Evolutionary conservation across 768 basidiomycete species (phyloP).

Genomic region (Boletellus ananiceps): DNA sequence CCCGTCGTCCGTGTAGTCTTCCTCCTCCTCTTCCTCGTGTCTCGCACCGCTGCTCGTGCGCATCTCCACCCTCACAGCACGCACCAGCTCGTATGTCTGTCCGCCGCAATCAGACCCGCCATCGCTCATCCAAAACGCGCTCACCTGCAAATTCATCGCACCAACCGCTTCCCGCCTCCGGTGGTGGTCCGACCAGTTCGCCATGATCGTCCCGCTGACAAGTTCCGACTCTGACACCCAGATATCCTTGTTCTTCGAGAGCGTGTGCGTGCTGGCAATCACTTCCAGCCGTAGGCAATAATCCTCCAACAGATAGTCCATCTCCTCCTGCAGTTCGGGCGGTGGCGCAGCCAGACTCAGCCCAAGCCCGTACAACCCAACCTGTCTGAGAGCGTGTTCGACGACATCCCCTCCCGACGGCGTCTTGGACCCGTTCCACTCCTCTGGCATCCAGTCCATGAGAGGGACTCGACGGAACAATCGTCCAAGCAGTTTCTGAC

Average conservation of each 20-base stretch:
- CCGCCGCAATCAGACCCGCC: constrained; percentile 2
- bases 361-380: constrained; percentile 31
- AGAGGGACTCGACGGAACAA: constrained; percentile 44
- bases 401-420: constrained; percentile 29
- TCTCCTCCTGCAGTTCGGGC: constrained; percentile 33
- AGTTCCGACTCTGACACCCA: constrained; percentile 40
- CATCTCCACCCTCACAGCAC: constrained; percentile 34
- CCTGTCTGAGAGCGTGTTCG: constrained; percentile 19
- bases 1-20: constrained; percentile 17
- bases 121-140: constrained; percentile 3
- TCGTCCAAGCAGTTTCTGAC: constrained; percentile 39
- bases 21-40: constrained; percentile 23
- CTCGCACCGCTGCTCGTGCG: constrained; percentile 8
- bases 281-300: constrained; percentile 32
- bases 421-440: constrained; percentile 12
- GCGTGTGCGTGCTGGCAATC: constrained; percentile 36
- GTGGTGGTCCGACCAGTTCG: constrained; percentile 40
- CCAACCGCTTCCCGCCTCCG: constrained; percentile 36
- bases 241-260: constrained; percentile 34
- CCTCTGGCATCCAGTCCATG: constrained; percentile 28
- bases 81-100: constrained; percentile 39
- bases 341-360: constrained; percentile 22
- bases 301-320: constrained; percentile 34
- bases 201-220: constrained; percentile 43
- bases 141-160: constrained; percentile 44